Percentiles rank a stretch among this genome's conserved stretches.
phyloP scores from a whole-genome alignment of 1,284 basidiomycete genomes.

The Rhodofomes roseus region DNA sequence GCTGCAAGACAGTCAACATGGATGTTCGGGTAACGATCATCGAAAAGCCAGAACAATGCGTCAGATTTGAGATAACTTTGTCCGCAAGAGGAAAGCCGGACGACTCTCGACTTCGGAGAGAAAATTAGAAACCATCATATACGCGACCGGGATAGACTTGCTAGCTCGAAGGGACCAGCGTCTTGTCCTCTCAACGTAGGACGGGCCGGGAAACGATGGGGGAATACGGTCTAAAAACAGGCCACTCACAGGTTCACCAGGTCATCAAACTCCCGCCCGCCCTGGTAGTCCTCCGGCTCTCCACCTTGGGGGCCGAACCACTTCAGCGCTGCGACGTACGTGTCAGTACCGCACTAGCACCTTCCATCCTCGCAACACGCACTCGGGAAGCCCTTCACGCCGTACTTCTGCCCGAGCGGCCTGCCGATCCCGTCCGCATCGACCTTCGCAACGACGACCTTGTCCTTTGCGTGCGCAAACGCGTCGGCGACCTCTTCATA shows the following conservation, averaged over 20 bases:
- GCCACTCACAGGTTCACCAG: conserved; percentile 68
- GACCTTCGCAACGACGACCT: conserved; percentile 88
- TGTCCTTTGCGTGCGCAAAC: conserved; percentile 73
- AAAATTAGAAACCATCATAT: not conserved
- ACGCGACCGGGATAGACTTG: not conserved
- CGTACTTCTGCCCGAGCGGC: conserved; percentile 69
- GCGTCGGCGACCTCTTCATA: conserved; percentile 91
- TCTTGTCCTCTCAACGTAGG: no score
- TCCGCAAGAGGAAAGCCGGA: not conserved
- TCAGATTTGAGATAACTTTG: not conserved
- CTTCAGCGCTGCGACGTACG: conserved; percentile 64
- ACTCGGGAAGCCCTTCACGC: conserved; percentile 87
- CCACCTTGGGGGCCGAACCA: conserved; percentile 77
- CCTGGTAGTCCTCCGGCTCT: conserved; percentile 70
- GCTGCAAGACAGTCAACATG: conserved; percentile 34
- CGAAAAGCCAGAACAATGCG: not conserved
- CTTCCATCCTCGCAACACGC: conserved; percentile 24
- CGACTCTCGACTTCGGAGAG: not conserved
- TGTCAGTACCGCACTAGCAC: not conserved
- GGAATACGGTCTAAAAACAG: no score
- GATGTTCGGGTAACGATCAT: no score
- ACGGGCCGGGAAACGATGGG: no score
- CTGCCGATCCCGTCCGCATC: conserved; percentile 88
- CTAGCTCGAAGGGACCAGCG: not conserved
- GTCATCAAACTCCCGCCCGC: conserved; percentile 79